Conservation (phyloP, 1,284 basidiomycete genomes). For the Pterulicium gracile region DNA sequence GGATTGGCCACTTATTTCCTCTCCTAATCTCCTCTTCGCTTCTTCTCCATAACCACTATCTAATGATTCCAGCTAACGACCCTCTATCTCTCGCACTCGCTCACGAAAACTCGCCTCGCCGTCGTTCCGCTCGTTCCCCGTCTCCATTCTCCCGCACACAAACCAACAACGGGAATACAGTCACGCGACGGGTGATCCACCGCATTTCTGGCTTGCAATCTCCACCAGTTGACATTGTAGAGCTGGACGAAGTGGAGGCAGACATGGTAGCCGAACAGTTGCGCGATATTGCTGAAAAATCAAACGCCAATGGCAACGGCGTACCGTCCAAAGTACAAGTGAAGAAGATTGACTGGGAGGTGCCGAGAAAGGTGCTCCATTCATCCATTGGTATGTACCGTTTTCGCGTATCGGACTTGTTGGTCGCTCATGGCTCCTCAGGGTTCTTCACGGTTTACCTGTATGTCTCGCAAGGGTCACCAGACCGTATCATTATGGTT, state of each 20-base stretch:
- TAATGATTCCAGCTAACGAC: slow-evolving; percentile 1
- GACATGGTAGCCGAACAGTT: slow-evolving; percentile 1
- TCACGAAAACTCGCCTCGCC: slow-evolving; percentile 1
- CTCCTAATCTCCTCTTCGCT: neutral
- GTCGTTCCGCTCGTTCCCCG: neutral
- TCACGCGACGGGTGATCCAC: neutral
- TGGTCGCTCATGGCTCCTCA: slow-evolving; percentile 18
- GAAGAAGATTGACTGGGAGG: slow-evolving; percentile 47
- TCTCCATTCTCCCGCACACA: neutral
- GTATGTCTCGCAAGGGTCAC: slow-evolving; percentile 47
- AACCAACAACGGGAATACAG: neutral
- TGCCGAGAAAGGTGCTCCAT: slow-evolving; percentile 87
- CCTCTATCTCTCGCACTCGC: slow-evolving; percentile 3
- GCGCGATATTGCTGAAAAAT: neutral
- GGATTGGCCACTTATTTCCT: neutral
- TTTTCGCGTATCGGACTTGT: slow-evolving; percentile 5
- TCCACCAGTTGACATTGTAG: neutral
- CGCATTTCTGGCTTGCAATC: neutral
- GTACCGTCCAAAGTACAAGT: neutral
- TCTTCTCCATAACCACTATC: neutral
- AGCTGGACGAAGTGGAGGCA: neutral
- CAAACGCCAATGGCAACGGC: neutral
- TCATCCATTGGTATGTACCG: slow-evolving; percentile 72
- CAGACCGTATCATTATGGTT: slow-evolving; percentile 47
- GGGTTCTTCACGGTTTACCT: slow-evolving; percentile 82